Evolutionary conservation across 495 filamentous ascomycete species (phyloP).

Genomic region (Rusavskia elegans): DNA sequence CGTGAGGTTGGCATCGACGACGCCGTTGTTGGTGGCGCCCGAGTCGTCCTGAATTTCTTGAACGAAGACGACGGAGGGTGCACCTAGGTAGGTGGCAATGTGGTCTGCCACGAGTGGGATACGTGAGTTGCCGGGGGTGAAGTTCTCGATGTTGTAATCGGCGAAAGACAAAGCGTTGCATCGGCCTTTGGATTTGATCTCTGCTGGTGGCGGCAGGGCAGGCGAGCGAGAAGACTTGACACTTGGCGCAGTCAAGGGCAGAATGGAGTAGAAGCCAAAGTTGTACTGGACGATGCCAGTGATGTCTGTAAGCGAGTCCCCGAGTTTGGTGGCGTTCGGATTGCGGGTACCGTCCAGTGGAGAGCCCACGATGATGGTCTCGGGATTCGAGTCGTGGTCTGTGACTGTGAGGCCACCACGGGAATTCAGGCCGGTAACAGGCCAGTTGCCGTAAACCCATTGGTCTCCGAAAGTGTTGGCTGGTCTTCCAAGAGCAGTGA

Average conservation of each 20-base stretch:
- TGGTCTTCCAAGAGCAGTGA: neutral
- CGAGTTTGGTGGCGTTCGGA: neutral
- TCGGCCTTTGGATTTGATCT: neutral
- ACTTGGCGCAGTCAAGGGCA: neutral
- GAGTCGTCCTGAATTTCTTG: neutral
- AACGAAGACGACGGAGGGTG: neutral
- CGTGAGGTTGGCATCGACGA: neutral
- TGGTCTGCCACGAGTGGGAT: neutral
- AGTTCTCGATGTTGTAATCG: neutral
- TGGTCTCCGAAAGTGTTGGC: neutral
- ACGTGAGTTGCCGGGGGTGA: neutral
- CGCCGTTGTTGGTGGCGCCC: neutral
- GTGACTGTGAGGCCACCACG: neutral
- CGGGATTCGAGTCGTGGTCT: neutral
- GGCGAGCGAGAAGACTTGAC: neutral
- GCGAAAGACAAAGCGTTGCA: neutral
- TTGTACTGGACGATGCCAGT: neutral
- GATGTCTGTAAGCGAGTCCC: neutral
- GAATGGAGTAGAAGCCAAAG: neutral
- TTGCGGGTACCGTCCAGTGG: neutral
- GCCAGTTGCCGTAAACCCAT: neutral
- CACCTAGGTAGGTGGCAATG: neutral
- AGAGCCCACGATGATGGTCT: neutral
- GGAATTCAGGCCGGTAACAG: neutral
- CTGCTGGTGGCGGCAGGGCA: neutral